phyloP scores from a whole-genome alignment of 2,329 filamentous ascomycete species.

The Cladosporium cucumerinum region DNA sequence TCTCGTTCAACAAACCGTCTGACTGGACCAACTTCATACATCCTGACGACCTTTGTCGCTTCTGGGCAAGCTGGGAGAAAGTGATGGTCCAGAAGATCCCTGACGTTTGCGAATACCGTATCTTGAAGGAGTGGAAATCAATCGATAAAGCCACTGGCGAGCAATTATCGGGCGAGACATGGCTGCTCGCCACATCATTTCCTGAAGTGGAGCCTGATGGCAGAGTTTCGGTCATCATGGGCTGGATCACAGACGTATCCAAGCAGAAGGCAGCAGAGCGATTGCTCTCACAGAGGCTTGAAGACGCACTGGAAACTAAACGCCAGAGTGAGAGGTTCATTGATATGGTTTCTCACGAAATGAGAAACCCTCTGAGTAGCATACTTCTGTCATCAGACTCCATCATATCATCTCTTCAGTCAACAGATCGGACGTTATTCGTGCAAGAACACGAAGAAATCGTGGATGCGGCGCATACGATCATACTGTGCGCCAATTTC shows the following conservation, averaged over 20 bases:
- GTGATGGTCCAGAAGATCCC: conserved; percentile 15
- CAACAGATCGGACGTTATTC: conserved; percentile 31
- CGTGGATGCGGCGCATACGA: conserved; percentile 29
- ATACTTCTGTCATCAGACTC: conserved; percentile 44
- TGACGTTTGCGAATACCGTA: conserved; percentile 19
- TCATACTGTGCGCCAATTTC: conserved; percentile 30
- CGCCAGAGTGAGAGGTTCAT: conserved; percentile 32
- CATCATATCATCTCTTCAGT: conserved; percentile 28
- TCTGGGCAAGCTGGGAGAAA: conserved; percentile 5
- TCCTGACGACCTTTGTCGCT: conserved; percentile 11
- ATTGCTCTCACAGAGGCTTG: conserved; percentile 34
- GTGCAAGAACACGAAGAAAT: conserved; percentile 15
- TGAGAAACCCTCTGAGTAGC: conserved; percentile 43
- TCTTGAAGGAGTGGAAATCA: conserved; percentile 21
- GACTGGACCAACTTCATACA: conserved; percentile 15
- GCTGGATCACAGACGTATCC: conserved; percentile 29
- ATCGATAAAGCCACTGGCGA: conserved; percentile 14
- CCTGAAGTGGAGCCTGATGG: conserved; percentile 30
- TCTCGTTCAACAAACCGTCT: conserved; percentile 23
- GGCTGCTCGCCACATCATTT: conserved; percentile 22
- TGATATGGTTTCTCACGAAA: conserved; percentile 40
- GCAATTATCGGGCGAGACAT: conserved; percentile 13
- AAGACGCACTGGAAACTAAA: conserved; percentile 25
- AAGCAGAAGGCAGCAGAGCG: conserved; percentile 32
- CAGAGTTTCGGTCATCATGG: conserved; percentile 22